Evolutionary conservation across 2,329 filamentous ascomycete species (phyloP), one percentile per base, ranked within the genome.

Genomic region (Teratosphaeria pseudoeucalypti): DNA sequence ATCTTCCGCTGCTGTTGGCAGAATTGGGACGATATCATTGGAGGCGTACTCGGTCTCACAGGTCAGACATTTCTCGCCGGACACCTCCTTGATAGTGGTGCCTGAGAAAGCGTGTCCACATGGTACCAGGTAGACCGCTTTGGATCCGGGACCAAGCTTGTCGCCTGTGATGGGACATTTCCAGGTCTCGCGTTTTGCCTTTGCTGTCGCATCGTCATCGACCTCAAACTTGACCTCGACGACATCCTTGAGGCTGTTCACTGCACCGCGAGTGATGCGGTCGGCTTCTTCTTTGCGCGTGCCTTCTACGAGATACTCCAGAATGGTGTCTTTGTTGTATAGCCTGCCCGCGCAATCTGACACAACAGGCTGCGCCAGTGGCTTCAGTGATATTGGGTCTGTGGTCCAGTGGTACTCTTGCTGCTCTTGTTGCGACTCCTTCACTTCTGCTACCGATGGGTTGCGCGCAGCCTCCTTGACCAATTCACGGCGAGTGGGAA

Each of bases 41-140:
- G 81, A 74, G 26, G 83, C 82, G 69, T 94, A 96, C 0, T 80
- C 68, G 59, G 86, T 84, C 65, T 87, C 89, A 74, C 94, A 99
- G 75, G 64, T 66, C 62, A 84, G 70, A 66, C 84, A 87, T 63
- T 77, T 79, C 64, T 88, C 86, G 2, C 77, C 81, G 27, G 80
- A 79, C n/a, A 72, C 72, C 60, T 73, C 71, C 65, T 86, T 88
- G 65, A 97, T 86, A 7, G 91, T 90, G 57, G 85, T 85, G 62
- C 95, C 91, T 0, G 90, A 87, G 74, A 97, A 97, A 0, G 90
- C 92, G 77, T 99, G 95, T 0, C 94, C 95, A 69, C 94, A 99
- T 0, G 94, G 94, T 4, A 97, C 89, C 2, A 99, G 69, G 68
- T 97, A 99, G 1, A 95, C 90, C 0, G 90, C 82, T 73, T 87